Base-by-base conservation (phyloP, 1,139 yeast genomes). In the Suhomyces atakaporum region DNA sequence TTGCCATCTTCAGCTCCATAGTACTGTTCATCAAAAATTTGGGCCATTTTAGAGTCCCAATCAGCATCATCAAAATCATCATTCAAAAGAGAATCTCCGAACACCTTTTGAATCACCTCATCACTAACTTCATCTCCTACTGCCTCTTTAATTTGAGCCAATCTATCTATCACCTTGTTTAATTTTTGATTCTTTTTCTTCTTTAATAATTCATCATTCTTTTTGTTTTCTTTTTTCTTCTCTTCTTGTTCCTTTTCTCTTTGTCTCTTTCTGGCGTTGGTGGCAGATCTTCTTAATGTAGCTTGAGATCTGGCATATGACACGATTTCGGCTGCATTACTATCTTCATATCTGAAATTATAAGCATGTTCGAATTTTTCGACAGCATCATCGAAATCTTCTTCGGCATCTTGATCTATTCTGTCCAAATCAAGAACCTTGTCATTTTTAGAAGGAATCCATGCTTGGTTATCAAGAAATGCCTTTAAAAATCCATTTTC, bases 231-330 rank as follows among this genome's bases (percentile, higher is more conserved):
- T 46, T 73, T 65, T 25, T 62, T 65, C 43, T 72, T 77, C 33
- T 67, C 73, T 31, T 78, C 84, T 39, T 69, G 75, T 58, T 81
- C 79, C 55, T 71, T 75, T 35, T 88, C 92, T 66, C 98, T 80
- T 62, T 82, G 83, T 59, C 84, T 78, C 66, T 88, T 88, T 53
- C 98, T 78, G 14, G 85, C 63, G 47, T 81, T 80, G 40, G 84
- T 75, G 34, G 80, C 81, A 15, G 83, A 79, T 57, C 98, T 77
- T 65, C 98, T 81, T 53, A 89, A 72, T 0, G 97, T 88, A 18
- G 95, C 95, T 58, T 89, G 96, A 46, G 76, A 85, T 75, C 99
- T 88, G 4, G 98, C 97, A 66, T 92, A 94, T n/a, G 96, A 83
- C 21, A 89, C 84, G 59, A 94, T 87, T 54, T 92, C 97, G 0